Evolutionary conservation across 495 filamentous ascomycete genomes (phyloP).

Genomic region (Penicillium flavigenum): DNA sequence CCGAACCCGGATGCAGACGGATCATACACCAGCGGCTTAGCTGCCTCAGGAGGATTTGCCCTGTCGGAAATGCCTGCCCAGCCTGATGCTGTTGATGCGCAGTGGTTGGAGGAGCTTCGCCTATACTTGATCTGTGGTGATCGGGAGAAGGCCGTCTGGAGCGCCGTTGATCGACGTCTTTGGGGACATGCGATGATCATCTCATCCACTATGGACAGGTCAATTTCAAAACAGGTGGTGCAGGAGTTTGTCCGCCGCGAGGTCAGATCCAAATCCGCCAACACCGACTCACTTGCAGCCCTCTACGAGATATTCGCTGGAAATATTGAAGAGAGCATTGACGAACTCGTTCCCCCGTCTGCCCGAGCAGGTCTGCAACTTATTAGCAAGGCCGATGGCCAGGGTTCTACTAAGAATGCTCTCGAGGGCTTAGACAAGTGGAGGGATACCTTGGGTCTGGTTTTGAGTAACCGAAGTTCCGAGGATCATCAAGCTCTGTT

Average conservation of each 20-base stretch:
- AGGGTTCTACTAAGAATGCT: slow-evolving; percentile 66
- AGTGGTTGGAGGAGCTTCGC: slow-evolving; percentile 67
- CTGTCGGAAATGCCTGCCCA: slow-evolving; percentile 31
- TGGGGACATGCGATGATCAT: slow-evolving; percentile 97
- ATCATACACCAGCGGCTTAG: slow-evolving; percentile 21
- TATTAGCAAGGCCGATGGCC: slow-evolving; percentile 64
- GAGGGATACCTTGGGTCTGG: slow-evolving; percentile 83
- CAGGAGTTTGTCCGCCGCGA: slow-evolving; percentile 94
- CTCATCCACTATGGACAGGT: slow-evolving; percentile 66
- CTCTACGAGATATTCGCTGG: slow-evolving; percentile 92
- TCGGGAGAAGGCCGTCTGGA: slow-evolving; percentile 88
- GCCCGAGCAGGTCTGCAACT: slow-evolving; percentile 90
- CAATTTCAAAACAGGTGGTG: slow-evolving; percentile 85
- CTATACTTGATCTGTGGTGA: slow-evolving; percentile 74
- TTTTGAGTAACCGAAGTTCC: slow-evolving; percentile 80
- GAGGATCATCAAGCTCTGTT: slow-evolving; percentile 75
- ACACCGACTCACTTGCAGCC: slow-evolving; percentile 81
- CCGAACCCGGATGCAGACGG: slow-evolving; percentile 38
- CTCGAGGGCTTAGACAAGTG: slow-evolving; percentile 87
- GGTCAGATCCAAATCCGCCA: slow-evolving; percentile 72
- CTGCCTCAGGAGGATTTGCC: slow-evolving; percentile 32
- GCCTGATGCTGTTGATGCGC: slow-evolving; percentile 64
- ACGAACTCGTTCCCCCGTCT: slow-evolving; percentile 96
- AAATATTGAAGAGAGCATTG: slow-evolving; percentile 89
- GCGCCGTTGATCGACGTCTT: slow-evolving; percentile 85